Evolutionary conservation across 305 asterid species (phyloP).

Genomic region (Rubia balearica): DNA sequence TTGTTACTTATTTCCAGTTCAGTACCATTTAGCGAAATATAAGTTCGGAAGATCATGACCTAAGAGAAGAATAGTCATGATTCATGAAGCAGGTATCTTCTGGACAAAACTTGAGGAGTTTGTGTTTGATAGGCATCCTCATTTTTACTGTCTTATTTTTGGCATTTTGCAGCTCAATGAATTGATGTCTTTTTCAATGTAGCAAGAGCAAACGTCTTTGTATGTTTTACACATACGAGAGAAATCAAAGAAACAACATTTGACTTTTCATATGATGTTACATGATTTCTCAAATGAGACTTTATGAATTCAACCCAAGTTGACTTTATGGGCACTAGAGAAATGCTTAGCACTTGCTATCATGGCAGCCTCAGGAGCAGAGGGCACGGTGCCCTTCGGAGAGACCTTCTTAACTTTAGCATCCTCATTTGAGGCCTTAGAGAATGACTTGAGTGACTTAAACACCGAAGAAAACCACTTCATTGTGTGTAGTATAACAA

Average conservation of each 20-base stretch:
- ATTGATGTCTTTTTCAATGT: conserved; percentile 11
- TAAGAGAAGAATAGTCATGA: too few species aligned
- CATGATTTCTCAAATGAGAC: not conserved
- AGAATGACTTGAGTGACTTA: conserved; percentile 3
- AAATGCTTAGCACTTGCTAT: conserved; percentile 25
- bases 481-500: not conserved
- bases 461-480: not conserved
- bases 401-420: not conserved
- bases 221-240: too few species aligned
- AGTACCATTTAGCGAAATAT: too few species aligned
- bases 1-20: too few species aligned
- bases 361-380: conserved; percentile 21
- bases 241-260: not conserved
- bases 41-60: too few species aligned
- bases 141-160: not conserved
- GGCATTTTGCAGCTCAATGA: conserved; percentile 13
- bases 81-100: too few species aligned
- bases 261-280: too few species aligned
- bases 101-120: too few species aligned
- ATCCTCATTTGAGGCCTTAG: not conserved
- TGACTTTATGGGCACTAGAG: conserved; percentile 22
- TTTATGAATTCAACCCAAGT: not conserved
- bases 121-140: not conserved
- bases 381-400: not conserved
- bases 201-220: not conserved